phyloP scores from a whole-genome alignment of 495 filamentous ascomycete genomes.

The Penicillium ochrochloron region DNA sequence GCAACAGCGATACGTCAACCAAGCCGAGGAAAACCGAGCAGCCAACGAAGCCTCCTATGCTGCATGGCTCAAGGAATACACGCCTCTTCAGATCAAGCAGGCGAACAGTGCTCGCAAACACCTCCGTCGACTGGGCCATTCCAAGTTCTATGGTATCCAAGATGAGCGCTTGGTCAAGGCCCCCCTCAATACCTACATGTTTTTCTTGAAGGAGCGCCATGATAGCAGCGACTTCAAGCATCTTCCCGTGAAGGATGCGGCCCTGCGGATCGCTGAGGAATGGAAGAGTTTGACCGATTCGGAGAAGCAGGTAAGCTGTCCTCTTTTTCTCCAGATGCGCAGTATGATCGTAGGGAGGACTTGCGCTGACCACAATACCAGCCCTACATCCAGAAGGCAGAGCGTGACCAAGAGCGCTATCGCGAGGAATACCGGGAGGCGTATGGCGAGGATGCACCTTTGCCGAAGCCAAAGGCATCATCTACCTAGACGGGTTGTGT shows the following conservation, averaged over 20 bases:
- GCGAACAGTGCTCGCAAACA: conserved; percentile 66
- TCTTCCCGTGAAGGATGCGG: conserved; percentile 31
- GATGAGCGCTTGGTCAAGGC: conserved; percentile 66
- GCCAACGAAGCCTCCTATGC: conserved; percentile 50
- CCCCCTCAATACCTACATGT: conserved; percentile 39
- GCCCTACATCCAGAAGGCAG: conserved; percentile 30
- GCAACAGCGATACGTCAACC: conserved; percentile 52
- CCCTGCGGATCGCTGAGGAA: conserved; percentile 45
- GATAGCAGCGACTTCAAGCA: conserved; percentile 52
- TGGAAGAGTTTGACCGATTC: conserved; percentile 58
- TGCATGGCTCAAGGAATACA: conserved; percentile 63
- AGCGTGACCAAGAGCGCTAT: conserved; percentile 39
- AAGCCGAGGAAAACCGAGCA: conserved; percentile 53
- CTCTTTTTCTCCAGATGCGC: background rate
- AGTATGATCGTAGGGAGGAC: background rate
- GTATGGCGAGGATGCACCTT: conserved; percentile 35
- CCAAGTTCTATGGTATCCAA: conserved; percentile 33
- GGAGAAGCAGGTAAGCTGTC: conserved; percentile 59
- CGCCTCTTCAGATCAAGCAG: conserved; percentile 57
- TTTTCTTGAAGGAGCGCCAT: conserved; percentile 54
- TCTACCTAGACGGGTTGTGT: background rate
- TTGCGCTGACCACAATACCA: conserved; percentile 19
- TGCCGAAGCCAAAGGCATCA: background rate
- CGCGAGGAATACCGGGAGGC: conserved; percentile 36
- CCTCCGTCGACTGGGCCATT: conserved; percentile 43